Conservation (phyloP, 2,329 filamentous ascomycete genomes). For the Penicillium sp. region DNA sequence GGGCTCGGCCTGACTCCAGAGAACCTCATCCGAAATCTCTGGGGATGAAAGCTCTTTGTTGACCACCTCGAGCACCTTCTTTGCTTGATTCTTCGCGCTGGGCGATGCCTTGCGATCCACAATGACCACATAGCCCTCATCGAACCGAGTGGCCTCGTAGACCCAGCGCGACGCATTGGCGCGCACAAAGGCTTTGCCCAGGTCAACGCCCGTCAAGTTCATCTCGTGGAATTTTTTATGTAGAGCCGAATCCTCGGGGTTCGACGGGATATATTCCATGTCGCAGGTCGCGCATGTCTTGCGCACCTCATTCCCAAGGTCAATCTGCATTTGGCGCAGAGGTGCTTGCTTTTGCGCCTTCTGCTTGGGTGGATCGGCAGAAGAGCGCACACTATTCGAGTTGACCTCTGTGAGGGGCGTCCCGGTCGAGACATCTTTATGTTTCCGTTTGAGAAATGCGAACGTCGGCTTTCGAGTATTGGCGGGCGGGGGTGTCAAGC, state of each 20-base stretch:
- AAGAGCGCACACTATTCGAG: conserved; percentile 40
- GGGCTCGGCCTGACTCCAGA: conserved; percentile 50
- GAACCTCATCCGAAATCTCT: conserved; percentile 50
- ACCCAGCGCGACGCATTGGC: conserved; percentile 49
- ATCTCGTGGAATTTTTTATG: conserved; percentile 61
- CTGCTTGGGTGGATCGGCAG: conserved; percentile 35
- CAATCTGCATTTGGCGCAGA: conserved; percentile 57
- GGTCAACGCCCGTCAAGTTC: conserved; percentile 56
- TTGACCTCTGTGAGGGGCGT: conserved; percentile 44
- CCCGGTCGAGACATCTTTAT: conserved; percentile 27
- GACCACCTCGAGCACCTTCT: conserved; percentile 56
- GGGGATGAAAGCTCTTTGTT: conserved; percentile 58
- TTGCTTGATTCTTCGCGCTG: conserved; percentile 48
- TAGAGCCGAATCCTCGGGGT: conserved; percentile 54
- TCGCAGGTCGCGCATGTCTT: conserved; percentile 56
- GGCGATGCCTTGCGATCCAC: conserved; percentile 51
- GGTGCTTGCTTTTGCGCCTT: conserved; percentile 23
- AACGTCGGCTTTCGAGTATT: conserved; percentile 48
- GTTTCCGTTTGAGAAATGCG: conserved; percentile 46
- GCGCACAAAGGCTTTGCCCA: conserved; percentile 53
- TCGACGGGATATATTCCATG: conserved; percentile 62
- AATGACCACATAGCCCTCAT: conserved; percentile 51
- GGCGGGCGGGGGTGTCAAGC: conserved; percentile 38
- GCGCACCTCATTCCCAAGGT: conserved; percentile 51
- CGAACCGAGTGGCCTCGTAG: conserved; percentile 46